Evolutionary conservation across 331 rosid genomes (phyloP).

Genomic region (Rosa hybrid): DNA sequence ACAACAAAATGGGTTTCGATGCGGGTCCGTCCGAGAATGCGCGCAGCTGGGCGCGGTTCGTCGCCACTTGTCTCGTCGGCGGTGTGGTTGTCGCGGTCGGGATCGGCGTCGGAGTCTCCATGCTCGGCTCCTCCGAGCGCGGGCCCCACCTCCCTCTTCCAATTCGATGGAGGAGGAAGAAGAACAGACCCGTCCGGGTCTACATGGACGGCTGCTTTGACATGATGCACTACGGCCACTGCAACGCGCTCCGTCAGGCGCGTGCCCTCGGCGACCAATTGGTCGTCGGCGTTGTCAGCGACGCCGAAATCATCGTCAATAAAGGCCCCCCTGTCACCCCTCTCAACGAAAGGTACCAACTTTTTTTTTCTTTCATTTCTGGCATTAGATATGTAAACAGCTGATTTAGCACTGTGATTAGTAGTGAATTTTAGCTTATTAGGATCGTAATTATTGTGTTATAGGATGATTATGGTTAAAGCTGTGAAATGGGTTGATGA

Average conservation of each 20-base stretch:
- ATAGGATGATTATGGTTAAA: conserved; percentile 84
- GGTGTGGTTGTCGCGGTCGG: conserved; percentile 57
- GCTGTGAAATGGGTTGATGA: conserved; percentile 80
- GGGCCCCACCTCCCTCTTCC: conserved; percentile 39
- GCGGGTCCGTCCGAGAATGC: conserved; percentile 29
- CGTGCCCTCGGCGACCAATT: conserved; percentile 62
- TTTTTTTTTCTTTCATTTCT: background rate
- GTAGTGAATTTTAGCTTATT: background rate
- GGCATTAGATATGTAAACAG: background rate
- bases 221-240: conserved; percentile 75
- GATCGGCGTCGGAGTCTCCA: conserved; percentile 49
- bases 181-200: conserved; percentile 54
- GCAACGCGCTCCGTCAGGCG: conserved; percentile 72
- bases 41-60: conserved; percentile 49
- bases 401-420: background rate
- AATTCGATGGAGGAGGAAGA: conserved; percentile 42
- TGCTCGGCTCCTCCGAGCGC: conserved; percentile 34
- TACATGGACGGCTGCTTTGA: conserved; percentile 71
- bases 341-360: conserved; percentile 49
- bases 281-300: conserved; percentile 65
- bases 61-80: conserved; percentile 65
- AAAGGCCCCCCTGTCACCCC: conserved; percentile 67
- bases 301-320: conserved; percentile 53
- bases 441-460: background rate
- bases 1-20: conserved; percentile 38